phyloP scores from a whole-genome alignment of 371 early-diverging fungal species.

The Lichtheimia corymbifera region DNA sequence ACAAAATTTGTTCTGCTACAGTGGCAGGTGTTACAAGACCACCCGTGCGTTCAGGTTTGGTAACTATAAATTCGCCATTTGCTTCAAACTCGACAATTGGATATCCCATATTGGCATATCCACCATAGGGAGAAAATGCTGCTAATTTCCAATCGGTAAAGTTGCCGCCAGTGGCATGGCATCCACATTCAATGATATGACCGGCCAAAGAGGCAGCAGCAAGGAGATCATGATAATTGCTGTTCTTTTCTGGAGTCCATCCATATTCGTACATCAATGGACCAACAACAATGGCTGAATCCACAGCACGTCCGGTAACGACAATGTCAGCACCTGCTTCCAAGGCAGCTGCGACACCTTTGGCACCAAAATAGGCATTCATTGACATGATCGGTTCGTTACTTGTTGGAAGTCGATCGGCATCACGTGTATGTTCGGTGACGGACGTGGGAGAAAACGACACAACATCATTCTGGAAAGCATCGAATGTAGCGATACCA shows the following conservation, averaged over 20 bases:
- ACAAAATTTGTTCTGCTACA: conserved; percentile 72
- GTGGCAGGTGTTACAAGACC: conserved; percentile 66
- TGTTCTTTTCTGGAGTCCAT: conserved; percentile 35
- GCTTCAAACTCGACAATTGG: conserved; percentile 25
- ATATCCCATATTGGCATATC: conserved; percentile 69
- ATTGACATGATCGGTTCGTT: conserved; percentile 56
- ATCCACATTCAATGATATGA: conserved; percentile 78
- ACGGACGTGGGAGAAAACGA: conserved; percentile 53
- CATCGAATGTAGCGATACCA: conserved; percentile 20
- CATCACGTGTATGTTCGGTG: conserved; percentile 39
- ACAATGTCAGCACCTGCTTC: conserved; percentile 66
- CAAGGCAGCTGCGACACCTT: conserved; percentile 63
- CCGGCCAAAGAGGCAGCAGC: conserved; percentile 74
- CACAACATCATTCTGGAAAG: conserved; percentile 36
- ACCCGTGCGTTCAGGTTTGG: conserved; percentile 71
- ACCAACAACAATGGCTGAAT: conserved; percentile 66
- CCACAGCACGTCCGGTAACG: conserved; percentile 77
- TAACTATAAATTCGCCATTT: conserved; percentile 52
- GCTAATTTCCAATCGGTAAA: conserved; percentile 72
- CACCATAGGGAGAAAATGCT: conserved; percentile 59
- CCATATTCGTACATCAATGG: conserved; percentile 59
- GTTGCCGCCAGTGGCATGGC: conserved; percentile 77
- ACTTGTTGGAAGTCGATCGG: conserved; percentile 52
- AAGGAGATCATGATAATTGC: conserved; percentile 59
- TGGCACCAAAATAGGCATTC: conserved; percentile 67